Conservation (phyloP, 179 eudicot genomes). For the Patellifolia procumbens region DNA sequence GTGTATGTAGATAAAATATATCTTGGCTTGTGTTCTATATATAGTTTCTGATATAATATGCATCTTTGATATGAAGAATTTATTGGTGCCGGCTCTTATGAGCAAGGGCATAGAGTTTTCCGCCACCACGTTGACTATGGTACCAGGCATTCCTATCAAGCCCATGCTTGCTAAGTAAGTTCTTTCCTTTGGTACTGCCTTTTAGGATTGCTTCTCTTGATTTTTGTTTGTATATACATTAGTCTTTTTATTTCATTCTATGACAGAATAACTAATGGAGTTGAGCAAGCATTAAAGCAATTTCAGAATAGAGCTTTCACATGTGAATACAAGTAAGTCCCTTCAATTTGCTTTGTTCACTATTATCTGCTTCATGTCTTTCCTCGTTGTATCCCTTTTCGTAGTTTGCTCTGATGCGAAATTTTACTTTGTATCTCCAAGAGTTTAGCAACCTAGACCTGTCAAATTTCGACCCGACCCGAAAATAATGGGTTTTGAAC, state of each 20-base stretch:
- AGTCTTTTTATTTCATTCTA: slow-evolving; percentile 19
- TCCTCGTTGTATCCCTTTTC: background rate
- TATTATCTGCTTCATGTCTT: background rate
- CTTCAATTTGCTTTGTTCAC: background rate
- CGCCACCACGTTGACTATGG: slow-evolving; percentile 65
- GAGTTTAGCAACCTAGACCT: no score
- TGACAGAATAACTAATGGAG: slow-evolving; percentile 84
- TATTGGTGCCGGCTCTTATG: slow-evolving; percentile 84
- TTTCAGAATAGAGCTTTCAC: slow-evolving; percentile 80
- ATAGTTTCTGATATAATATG: slow-evolving; percentile 19
- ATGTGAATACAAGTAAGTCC: slow-evolving; percentile 88
- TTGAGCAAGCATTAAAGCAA: slow-evolving; percentile 63
- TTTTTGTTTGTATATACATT: slow-evolving; percentile 7
- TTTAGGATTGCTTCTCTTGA: background rate
- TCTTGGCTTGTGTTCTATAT: background rate
- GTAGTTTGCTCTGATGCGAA: background rate
- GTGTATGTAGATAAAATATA: no score
- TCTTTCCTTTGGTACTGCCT: slow-evolving; percentile 16
- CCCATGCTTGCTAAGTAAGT: slow-evolving; percentile 97
- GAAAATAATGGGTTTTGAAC: no score
- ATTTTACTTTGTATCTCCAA: background rate
- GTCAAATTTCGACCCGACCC: no score
- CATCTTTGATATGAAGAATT: slow-evolving; percentile 48
- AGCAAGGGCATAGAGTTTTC: slow-evolving; percentile 79
- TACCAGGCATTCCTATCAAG: slow-evolving; percentile 90